Percentiles rank a stretch among this genome's conserved stretches.
phyloP scores from a whole-genome alignment of 1,284 basidiomycete species.

The Tilletia walkeri region DNA sequence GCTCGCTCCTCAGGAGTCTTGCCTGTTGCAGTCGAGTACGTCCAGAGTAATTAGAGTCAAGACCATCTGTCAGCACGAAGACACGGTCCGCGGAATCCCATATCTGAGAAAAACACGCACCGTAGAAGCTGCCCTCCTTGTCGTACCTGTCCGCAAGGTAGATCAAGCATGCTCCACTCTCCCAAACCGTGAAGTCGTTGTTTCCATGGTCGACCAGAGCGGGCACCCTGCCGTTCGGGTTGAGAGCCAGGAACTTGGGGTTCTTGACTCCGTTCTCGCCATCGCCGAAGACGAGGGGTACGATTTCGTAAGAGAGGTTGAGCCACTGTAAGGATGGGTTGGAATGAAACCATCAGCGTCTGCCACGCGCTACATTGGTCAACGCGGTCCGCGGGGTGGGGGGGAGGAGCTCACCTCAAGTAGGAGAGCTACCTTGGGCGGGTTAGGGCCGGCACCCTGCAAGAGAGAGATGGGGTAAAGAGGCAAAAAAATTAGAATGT shows the following conservation, averaged over 20 bases:
- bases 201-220: conserved; percentile 36
- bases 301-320: conserved; percentile 40
- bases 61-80: conserved; percentile 19
- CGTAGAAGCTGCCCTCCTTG: conserved; percentile 24
- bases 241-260: conserved; percentile 40
- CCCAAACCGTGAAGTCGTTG: conserved; percentile 36
- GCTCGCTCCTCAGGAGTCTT: conserved; percentile 35
- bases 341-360: no score
- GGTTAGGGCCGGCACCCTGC: conserved; percentile 38
- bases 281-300: conserved; percentile 41
- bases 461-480: not conserved
- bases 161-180: conserved; percentile 41
- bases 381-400: not conserved
- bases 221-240: conserved; percentile 46
- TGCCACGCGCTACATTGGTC: no score
- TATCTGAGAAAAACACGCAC: not conserved
- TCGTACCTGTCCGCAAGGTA: conserved; percentile 49
- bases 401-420: conserved; percentile 29
- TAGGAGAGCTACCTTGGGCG: conserved; percentile 42
- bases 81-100: not conserved
- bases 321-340: conserved; percentile 25
- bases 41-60: not conserved
- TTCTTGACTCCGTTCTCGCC: conserved; percentile 47
- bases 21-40: conserved; percentile 20
- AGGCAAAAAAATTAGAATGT: conserved; percentile 9